phyloP scores from a whole-genome alignment of 495 filamentous ascomycete genomes.

The Penicillium chermesinum region DNA sequence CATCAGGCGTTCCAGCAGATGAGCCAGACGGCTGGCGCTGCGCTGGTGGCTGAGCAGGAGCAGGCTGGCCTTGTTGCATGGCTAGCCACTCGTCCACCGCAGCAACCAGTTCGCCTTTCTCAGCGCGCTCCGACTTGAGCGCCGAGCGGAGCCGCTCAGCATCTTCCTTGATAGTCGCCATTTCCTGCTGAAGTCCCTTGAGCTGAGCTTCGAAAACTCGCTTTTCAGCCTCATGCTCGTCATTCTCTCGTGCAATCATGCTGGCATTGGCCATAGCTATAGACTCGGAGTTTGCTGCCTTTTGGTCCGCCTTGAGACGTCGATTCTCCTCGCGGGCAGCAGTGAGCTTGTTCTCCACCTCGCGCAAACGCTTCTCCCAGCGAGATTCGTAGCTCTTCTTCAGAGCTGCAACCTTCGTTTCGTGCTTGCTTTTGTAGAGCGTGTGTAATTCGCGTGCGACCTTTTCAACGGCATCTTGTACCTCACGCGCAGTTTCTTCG shows the following conservation, averaged over 20 bases:
- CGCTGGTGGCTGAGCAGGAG: constrained; percentile 9
- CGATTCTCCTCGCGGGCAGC: constrained; percentile 67
- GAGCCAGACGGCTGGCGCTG: constrained; percentile 17
- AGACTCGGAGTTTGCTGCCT: constrained; percentile 56
- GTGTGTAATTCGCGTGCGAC: constrained; percentile 84
- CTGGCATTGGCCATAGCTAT: constrained; percentile 42
- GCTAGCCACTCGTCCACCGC: constrained; percentile 86
- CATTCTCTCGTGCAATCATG: constrained; percentile 36
- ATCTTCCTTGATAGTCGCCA: constrained; percentile 58
- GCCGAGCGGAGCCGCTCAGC: constrained; percentile 59
- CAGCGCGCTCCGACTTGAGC: constrained; percentile 69
- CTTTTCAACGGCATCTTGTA: constrained; percentile 86
- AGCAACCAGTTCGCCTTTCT: constrained; percentile 91
- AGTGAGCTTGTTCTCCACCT: constrained; percentile 66
- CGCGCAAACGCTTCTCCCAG: constrained; percentile 77
- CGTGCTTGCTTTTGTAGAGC: constrained; percentile 95
- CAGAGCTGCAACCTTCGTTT: constrained; percentile 85
- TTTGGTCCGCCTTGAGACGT: constrained; percentile 58
- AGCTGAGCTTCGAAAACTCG: constrained; percentile 57
- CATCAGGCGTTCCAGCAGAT: constrained; percentile 13
- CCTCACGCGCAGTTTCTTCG: constrained; percentile 44
- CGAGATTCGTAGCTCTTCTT: constrained; percentile 92
- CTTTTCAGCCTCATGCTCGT: constrained; percentile 49
- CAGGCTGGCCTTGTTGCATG: constrained; percentile 39
- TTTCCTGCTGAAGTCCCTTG: constrained; percentile 63